Base-by-base conservation (phyloP, 805 yeast genomes). In the Kodamaea lidongshanica region DNA sequence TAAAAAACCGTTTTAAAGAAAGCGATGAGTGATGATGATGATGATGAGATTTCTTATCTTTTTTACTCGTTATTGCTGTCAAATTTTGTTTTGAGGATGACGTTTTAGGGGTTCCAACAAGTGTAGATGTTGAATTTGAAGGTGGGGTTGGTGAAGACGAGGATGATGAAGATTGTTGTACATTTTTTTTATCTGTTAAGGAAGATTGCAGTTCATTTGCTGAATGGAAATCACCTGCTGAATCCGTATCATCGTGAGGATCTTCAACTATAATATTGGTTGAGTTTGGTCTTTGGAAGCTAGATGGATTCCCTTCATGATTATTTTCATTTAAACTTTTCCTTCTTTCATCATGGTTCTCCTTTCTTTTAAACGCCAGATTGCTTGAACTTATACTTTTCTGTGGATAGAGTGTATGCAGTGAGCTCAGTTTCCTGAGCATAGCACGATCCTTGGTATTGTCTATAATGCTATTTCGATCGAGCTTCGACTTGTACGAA, bases 1-100 rank as follows among this genome's bases (percentile, higher is more conserved):
- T 71, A 50, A 75, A 65, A 46, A 72, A 74, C 32, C 80, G 48
- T 41, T 61, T 70, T 42, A 75, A 50, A 12, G 57, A 50, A 30
- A 53, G 47, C 3, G 31, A 26, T 6, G 30, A 27, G 34, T 57
- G 62, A 33, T 43, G 50, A 13, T 42, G 29, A 23, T 33, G 30
- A 16, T 30, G 19, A 11, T 23, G 16, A 29, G 12, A 24, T 17
- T 29, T 31, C 25, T 28, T 27, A 16, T 25, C 30, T 15, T 26
- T 22, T 21, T 28, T 28, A 13, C 27, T 14, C 23, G 10, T 25
- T 14, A 16, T 14, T n/a, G n/a, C n/a, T n/a, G n/a, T n/a, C n/a
- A n/a, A n/a, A n/a, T n/a, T n/a, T n/a, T n/a, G n/a, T n/a, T n/a
- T n/a, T n/a, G n/a, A n/a, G n/a, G n/a, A n/a, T n/a, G n/a, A n/a